Conservation (phyloP, 1,139 yeast species). For the Saccharomyces hybrid region DNA sequence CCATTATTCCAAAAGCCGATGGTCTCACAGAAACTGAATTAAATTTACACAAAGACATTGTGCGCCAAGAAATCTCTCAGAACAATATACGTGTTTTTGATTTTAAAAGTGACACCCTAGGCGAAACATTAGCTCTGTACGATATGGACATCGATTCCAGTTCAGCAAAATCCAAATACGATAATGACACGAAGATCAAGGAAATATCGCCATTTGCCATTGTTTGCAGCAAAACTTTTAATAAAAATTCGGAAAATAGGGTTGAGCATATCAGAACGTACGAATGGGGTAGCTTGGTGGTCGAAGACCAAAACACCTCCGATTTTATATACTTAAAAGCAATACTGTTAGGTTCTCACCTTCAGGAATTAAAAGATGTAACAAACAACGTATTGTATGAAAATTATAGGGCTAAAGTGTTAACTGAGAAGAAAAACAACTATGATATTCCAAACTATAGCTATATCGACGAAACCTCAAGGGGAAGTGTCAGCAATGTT, state of each 20-base stretch:
- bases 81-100: constrained; percentile 45
- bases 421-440: not conserved
- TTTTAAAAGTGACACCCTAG: constrained; percentile 37
- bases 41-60: constrained; percentile 37
- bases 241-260: constrained; percentile 21
- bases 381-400: constrained; percentile 65
- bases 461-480: constrained; percentile 3
- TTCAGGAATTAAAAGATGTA: constrained; percentile 65
- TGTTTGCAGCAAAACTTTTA: constrained; percentile 37
- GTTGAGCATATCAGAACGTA: constrained; percentile 35
- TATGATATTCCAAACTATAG: constrained; percentile 3
- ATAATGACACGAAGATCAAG: constrained; percentile 25
- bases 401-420: constrained; percentile 49
- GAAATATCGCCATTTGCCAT: constrained; percentile 43
- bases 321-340: constrained; percentile 63
- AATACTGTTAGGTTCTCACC: constrained; percentile 65
- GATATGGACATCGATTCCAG: constrained; percentile 24
- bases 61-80: constrained; percentile 39
- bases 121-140: constrained; percentile 19
- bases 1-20: constrained; percentile 54
- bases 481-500: constrained; percentile 5
- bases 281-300: constrained; percentile 39
- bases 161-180: constrained; percentile 1
- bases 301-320: constrained; percentile 51
- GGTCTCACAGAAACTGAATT: constrained; percentile 45